Evolutionary conservation across 345 rosid genomes (phyloP).

Genomic region (Rhodamnia argentea): DNA sequence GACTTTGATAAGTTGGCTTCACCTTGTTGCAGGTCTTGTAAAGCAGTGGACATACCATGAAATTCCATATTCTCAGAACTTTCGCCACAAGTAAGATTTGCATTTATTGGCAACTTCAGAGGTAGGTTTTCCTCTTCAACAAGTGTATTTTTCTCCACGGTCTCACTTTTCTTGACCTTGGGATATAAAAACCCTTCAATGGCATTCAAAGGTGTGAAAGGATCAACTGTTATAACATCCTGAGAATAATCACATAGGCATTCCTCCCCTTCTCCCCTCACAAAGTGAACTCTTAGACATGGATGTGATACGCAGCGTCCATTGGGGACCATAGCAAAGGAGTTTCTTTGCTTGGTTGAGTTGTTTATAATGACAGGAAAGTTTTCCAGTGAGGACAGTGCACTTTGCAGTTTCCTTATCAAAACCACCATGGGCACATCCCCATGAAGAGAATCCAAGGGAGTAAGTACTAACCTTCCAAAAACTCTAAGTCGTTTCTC

Average conservation of each 20-base stretch:
- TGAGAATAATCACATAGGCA: conserved; percentile 42
- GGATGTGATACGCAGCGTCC: conserved; percentile 45
- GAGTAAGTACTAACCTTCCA: conserved; percentile 44
- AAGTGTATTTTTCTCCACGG: conserved; percentile 18
- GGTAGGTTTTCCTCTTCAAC: conserved; percentile 24
- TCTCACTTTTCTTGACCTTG: conserved; percentile 33
- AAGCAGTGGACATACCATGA: conserved; percentile 22
- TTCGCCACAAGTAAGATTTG: conserved; percentile 37
- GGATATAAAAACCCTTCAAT: conserved; percentile 61
- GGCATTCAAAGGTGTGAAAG: conserved; percentile 55
- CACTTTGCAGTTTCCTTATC: conserved; percentile 62
- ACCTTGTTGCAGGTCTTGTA: conserved; percentile 35
- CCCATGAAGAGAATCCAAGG: conserved; percentile 22
- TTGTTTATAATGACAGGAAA: conserved; percentile 62
- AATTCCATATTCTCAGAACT: conserved; percentile 34
- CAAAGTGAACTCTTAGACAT: conserved; percentile 60
- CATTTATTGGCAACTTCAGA: conserved; percentile 24
- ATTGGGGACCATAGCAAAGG: conserved; percentile 57
- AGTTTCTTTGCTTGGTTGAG: conserved; percentile 41
- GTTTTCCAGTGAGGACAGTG: conserved; percentile 72
- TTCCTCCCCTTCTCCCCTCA: conserved; percentile 62
- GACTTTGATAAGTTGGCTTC: conserved; percentile 16
- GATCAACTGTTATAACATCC: conserved; percentile 63
- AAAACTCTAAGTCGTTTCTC: conserved; percentile 65
- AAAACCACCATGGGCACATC: conserved; percentile 43